Percentiles rank a stretch among this genome's conserved stretches.
Conservation (phyloP, 345 rosid species). For the Sisymbrium irio region DNA sequence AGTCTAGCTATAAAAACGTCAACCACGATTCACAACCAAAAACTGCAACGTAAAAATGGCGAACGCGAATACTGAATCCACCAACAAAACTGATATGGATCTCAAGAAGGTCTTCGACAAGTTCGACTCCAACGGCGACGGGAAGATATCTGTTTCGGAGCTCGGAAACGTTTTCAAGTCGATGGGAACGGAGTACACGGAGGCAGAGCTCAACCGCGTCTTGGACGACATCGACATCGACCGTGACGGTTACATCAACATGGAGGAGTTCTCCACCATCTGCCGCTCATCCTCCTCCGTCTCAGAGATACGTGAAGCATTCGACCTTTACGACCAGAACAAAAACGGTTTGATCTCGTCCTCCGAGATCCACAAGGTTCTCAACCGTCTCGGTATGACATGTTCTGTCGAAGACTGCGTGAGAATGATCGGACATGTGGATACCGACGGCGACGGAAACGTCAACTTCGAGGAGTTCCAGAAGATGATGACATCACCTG, state of each 20-base stretch:
- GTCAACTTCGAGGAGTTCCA: slow-evolving; percentile 73
- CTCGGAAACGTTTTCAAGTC: slow-evolving; percentile 62
- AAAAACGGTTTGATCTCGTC: slow-evolving; percentile 69
- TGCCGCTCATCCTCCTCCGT: slow-evolving; percentile 50
- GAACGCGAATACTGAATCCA: background rate
- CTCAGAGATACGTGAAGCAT: slow-evolving; percentile 70
- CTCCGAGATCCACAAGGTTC: slow-evolving; percentile 62
- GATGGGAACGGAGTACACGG: slow-evolving; percentile 55
- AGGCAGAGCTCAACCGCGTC: slow-evolving; percentile 44
- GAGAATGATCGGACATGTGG: slow-evolving; percentile 63
- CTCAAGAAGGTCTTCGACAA: slow-evolving; percentile 63
- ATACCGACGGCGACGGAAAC: slow-evolving; percentile 72
- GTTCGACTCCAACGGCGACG: slow-evolving; percentile 82
- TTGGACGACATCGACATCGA: slow-evolving; percentile 80
- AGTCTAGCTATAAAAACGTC: slow-evolving; percentile 25
- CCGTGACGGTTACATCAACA: slow-evolving; percentile 67
- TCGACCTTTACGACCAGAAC: slow-evolving; percentile 75
- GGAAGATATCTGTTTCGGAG: slow-evolving; percentile 70
- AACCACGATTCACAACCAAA: background rate
- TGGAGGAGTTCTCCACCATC: slow-evolving; percentile 60
- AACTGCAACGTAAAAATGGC: slow-evolving; percentile 1
- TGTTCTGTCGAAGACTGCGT: slow-evolving; percentile 71
- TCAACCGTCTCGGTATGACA: slow-evolving; percentile 56
- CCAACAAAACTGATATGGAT: slow-evolving; percentile 36
- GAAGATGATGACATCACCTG: slow-evolving; percentile 66